Evolutionary conservation across 176 grass and related monocot genomes (phyloP).

Genomic region (Avena insularis): DNA sequence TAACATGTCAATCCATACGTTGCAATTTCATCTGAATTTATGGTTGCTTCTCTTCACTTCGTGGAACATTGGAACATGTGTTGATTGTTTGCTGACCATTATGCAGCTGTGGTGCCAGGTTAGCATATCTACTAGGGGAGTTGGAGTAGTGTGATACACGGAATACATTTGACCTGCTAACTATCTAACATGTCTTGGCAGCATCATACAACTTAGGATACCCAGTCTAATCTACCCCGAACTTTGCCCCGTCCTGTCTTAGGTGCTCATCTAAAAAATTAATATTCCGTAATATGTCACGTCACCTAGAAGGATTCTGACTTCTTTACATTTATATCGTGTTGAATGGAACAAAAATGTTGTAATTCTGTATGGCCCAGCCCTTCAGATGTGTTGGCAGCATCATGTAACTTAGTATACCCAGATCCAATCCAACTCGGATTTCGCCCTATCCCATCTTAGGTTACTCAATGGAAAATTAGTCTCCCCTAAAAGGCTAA

Average conservation of each 20-base stretch:
- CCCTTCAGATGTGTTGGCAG: neutral
- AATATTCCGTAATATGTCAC: neutral
- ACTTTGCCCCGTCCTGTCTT: neutral
- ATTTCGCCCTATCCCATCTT: neutral
- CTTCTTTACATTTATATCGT: neutral
- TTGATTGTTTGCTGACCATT: slow-evolving; percentile 14
- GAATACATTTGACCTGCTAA: neutral
- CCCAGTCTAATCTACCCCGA: neutral
- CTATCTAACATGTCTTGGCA: slow-evolving; percentile 5
- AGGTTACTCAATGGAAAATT: neutral
- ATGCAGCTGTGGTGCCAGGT: neutral
- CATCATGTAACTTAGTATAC: slow-evolving; percentile 6
- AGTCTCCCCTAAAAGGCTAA: neutral
- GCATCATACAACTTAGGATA: neutral
- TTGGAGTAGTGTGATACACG: neutral
- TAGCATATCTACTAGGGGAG: neutral
- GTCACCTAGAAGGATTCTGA: neutral
- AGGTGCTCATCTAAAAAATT: neutral
- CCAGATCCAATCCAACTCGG: neutral
- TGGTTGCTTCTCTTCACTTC: slow-evolving; percentile 6
- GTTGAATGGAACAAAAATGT: neutral
- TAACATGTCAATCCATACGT: slow-evolving; percentile 30
- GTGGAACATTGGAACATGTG: slow-evolving; percentile 20
- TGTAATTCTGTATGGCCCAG: neutral
- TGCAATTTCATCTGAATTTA: slow-evolving; percentile 23